Conservation (phyloP, 495 filamentous ascomycete species). For the Cudoniella acicularis region DNA sequence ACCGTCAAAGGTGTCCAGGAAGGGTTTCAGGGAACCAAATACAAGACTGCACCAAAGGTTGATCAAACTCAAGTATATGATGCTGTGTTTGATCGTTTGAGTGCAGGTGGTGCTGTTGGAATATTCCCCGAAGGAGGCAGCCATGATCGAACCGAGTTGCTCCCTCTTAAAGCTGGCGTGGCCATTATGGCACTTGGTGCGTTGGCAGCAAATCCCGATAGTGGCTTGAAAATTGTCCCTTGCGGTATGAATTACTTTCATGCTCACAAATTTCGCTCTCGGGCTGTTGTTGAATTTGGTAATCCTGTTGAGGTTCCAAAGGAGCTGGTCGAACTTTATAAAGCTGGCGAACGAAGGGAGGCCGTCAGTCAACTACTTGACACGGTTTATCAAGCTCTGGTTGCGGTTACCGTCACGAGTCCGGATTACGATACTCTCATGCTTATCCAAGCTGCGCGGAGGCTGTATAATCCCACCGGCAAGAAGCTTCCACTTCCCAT, state of each 20-base stretch:
- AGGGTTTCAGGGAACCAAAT: slow-evolving; percentile 73
- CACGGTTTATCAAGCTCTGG: slow-evolving; percentile 77
- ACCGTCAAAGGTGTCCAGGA: slow-evolving; percentile 49
- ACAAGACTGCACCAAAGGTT: slow-evolving; percentile 87
- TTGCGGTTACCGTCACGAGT: slow-evolving; percentile 85
- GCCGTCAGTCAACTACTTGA: slow-evolving; percentile 80
- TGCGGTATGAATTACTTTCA: slow-evolving; percentile 99
- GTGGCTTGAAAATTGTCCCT: slow-evolving; percentile 97
- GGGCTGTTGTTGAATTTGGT: slow-evolving; percentile 96
- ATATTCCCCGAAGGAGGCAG: slow-evolving; percentile 98
- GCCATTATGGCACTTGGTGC: slow-evolving; percentile 97
- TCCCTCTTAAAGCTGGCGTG: slow-evolving; percentile 96
- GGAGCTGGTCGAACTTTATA: slow-evolving; percentile 83
- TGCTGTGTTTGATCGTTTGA: slow-evolving; percentile 80
- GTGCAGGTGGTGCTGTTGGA: slow-evolving; percentile 81
- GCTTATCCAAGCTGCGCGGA: slow-evolving; percentile 93
- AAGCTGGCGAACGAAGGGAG: slow-evolving; percentile 73
- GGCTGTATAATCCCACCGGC: slow-evolving; percentile 88
- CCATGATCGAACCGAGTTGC: slow-evolving; percentile 88
- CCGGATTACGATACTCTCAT: slow-evolving; percentile 97
- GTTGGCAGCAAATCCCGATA: slow-evolving; percentile 81
- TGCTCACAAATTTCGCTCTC: slow-evolving; percentile 95
- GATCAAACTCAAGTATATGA: slow-evolving; percentile 93
- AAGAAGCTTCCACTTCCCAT: slow-evolving; percentile 92
- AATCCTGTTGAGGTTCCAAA: slow-evolving; percentile 75